These are phyloP conservation scores for Mycena galopus DNA, from an alignment of 768 basidiomycete genomes.

Conservation along the genomic window DNA sequence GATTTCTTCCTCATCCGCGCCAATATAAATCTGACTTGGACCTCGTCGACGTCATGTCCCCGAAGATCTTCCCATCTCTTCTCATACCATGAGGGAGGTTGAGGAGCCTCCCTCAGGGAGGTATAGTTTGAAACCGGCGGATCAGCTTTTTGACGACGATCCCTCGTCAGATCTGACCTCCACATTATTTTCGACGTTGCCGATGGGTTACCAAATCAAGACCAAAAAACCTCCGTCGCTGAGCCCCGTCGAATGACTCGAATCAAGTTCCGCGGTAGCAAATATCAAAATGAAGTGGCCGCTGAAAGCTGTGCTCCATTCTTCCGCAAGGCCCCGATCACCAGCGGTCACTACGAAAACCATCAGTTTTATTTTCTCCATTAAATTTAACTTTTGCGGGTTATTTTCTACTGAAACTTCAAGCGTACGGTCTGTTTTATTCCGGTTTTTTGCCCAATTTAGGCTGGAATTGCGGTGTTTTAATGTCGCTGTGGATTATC, in stretches of 20 bases:
- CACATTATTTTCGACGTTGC: not conserved
- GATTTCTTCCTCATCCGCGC: constrained; percentile 10
- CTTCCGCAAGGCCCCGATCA: not conserved
- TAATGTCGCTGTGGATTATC: no score
- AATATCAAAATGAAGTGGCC: not conserved
- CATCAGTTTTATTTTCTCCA: no score
- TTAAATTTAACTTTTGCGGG: no score
- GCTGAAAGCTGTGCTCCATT: not conserved
- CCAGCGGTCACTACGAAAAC: no score
- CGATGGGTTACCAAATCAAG: not conserved
- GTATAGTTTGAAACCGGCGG: constrained; percentile 19
- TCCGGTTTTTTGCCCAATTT: no score
- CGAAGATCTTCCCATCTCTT: constrained; percentile 15
- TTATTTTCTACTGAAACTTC: no score
- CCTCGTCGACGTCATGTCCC: not conserved
- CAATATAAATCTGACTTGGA: no score
- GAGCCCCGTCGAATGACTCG: no score
- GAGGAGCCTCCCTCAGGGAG: no score
- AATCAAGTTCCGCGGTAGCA: constrained; percentile 10
- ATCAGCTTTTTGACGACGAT: constrained; percentile 9
- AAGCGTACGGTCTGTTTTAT: no score
- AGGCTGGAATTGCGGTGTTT: no score
- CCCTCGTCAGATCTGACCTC: not conserved
- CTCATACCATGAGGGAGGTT: constrained; percentile 1
- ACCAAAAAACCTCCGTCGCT: not conserved